Conservation (phyloP, 2,329 filamentous ascomycete species). For the Aspergillus terreus region DNA sequence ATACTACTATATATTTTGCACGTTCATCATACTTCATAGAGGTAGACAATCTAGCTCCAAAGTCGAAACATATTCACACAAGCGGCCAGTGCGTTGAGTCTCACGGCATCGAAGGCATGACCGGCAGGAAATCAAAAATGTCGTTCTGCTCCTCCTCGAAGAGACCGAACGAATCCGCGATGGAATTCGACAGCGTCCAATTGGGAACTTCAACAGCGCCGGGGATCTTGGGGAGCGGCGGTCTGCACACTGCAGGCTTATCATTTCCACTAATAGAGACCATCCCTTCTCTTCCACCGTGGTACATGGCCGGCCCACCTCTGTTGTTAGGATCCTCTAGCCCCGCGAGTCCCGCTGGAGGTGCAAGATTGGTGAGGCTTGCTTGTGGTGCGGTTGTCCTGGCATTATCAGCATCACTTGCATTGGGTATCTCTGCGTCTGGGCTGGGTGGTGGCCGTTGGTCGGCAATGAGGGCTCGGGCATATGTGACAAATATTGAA, state of each 20-base stretch:
- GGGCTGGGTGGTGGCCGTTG: constrained; percentile 16
- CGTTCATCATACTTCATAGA: too few species aligned
- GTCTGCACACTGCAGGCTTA: constrained; percentile 14
- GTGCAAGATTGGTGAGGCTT: neutral
- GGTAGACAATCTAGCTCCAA: neutral
- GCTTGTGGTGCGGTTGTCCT: constrained; percentile 6
- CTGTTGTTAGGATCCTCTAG: constrained; percentile 2
- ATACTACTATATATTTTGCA: too few species aligned
- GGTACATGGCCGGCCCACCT: neutral
- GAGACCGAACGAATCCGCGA: constrained; percentile 34
- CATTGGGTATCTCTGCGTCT: neutral
- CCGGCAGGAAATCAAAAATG: constrained; percentile 34
- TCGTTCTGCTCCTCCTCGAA: constrained; percentile 36
- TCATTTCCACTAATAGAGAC: neutral
- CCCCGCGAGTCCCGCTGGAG: neutral
- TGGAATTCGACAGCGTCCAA: constrained; percentile 34
- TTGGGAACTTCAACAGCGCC: constrained; percentile 32
- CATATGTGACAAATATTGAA: constrained; percentile 35
- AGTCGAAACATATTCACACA: neutral
- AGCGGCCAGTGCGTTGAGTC: neutral
- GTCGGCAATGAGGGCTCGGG: constrained; percentile 29
- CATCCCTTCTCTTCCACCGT: constrained; percentile 12
- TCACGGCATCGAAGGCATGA: constrained; percentile 29
- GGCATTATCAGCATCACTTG: constrained; percentile 13
- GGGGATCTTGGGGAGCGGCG: constrained; percentile 22